phyloP scores from a whole-genome alignment of 2,329 filamentous ascomycete genomes.

The Bimuria novae-zelandiae region DNA sequence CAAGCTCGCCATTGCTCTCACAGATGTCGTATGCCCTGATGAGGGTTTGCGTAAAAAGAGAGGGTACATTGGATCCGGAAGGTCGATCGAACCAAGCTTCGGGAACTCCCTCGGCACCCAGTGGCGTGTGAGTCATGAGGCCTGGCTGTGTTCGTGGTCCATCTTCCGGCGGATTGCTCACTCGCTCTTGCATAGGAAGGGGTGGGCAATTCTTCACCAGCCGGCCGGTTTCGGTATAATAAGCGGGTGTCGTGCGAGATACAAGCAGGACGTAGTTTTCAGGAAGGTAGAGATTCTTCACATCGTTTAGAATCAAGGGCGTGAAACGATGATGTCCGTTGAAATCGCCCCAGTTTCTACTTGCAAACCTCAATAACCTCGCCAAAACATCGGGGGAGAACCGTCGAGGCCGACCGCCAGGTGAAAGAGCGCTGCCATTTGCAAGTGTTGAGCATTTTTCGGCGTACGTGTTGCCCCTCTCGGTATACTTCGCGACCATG shows the following conservation, averaged over 20 bases:
- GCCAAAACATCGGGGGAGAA: slow-evolving; percentile 1
- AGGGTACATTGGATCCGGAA: slow-evolving; percentile 10
- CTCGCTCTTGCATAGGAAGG: neutral
- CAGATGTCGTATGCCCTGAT: slow-evolving; percentile 14
- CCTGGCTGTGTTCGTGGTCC: slow-evolving; percentile 8
- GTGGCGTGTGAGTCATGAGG: slow-evolving; percentile 26
- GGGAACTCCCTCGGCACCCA: slow-evolving; percentile 23
- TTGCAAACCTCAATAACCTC: neutral
- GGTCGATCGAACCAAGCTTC: slow-evolving; percentile 23
- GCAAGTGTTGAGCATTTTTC: neutral
- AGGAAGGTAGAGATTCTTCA: neutral
- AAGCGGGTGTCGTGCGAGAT: slow-evolving; percentile 24
- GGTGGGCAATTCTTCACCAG: slow-evolving; percentile 18
- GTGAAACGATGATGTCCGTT: neutral
- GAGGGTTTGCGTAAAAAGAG: neutral
- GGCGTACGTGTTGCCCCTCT: neutral
- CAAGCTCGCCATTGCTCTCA: neutral
- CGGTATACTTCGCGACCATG: neutral
- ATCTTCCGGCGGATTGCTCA: neutral
- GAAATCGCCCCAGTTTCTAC: neutral
- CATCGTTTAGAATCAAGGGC: neutral
- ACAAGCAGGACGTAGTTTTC: slow-evolving; percentile 2
- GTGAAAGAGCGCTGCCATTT: no score
- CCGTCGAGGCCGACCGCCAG: slow-evolving; percentile 11
- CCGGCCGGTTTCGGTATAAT: slow-evolving; percentile 26